Percentiles rank a stretch among this genome's conserved stretches.
These are phyloP conservation scores for Flaveria sonorensis DNA, from an alignment of 129 eudicot genomes.

Conservation along the genomic window DNA sequence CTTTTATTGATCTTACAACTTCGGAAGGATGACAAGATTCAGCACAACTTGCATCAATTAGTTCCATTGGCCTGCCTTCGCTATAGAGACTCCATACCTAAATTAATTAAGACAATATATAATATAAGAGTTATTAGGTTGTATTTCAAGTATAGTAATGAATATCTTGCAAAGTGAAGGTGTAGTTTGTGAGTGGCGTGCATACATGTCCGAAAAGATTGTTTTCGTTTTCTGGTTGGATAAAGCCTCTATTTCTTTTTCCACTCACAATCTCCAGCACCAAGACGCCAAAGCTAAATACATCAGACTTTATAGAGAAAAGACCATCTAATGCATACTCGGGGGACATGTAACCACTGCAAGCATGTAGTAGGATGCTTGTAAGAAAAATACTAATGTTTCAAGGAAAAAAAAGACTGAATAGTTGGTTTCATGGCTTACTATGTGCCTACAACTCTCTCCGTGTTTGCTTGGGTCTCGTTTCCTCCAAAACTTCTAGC, in stretches of 20 bases:
- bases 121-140: too few species aligned
- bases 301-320: too few species aligned
- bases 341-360: too few species aligned
- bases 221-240: constrained; percentile 29
- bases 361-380: too few species aligned
- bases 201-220: constrained; percentile 45
- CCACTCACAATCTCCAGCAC: constrained; percentile 23
- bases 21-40: constrained; percentile 15
- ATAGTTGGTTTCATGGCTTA: constrained; percentile 29
- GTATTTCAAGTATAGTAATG: neutral
- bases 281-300: too few species aligned
- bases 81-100: constrained; percentile 36
- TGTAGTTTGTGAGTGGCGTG: neutral
- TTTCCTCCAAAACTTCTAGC: constrained; percentile 49
- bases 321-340: too few species aligned
- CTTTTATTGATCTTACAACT: constrained; percentile 36
- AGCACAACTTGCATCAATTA: constrained; percentile 20
- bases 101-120: neutral
- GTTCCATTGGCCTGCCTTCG: constrained; percentile 29
- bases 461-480: constrained; percentile 36
- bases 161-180: neutral
- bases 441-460: constrained; percentile 48
- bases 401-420: neutral
- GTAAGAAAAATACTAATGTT: neutral
- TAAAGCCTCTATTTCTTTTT: constrained; percentile 38